Conservation (phyloP, 345 rosid species). For the Noccaea caerulescens region DNA sequence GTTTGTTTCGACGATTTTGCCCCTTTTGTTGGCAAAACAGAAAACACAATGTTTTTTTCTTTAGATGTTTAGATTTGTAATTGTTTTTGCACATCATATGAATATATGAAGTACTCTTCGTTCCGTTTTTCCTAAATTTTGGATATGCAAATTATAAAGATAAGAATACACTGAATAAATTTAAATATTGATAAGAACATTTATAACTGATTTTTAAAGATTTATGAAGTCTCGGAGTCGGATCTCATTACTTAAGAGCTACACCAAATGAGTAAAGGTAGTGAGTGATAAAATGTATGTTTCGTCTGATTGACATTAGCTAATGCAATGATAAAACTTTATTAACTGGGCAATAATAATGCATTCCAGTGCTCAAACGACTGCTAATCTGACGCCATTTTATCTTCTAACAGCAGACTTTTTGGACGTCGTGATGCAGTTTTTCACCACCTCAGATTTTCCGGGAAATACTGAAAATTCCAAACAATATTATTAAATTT, state of each 20-base stretch:
- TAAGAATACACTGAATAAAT: too few relatives aligned
- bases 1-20: conserved; percentile 5
- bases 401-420: background rate
- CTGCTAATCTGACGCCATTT: conserved; percentile 2
- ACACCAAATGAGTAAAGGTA: too few relatives aligned
- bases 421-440: background rate
- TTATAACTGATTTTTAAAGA: too few relatives aligned
- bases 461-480: conserved; percentile 41
- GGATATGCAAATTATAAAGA: too few relatives aligned
- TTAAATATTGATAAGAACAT: too few relatives aligned
- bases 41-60: background rate
- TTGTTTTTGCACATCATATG: background rate
- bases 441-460: conserved; percentile 42
- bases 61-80: conserved; percentile 33
- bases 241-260: too few relatives aligned
- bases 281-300: too few relatives aligned
- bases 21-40: conserved; percentile 16
- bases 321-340: background rate
- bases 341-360: background rate
- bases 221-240: too few relatives aligned
- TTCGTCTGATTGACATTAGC: background rate
- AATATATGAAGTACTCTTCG: conserved; percentile 18
- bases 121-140: too few relatives aligned
- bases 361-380: conserved; percentile 18
- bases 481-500: background rate